Base-by-base conservation (phyloP, 768 basidiomycete genomes). In the Royoungia palumana region DNA sequence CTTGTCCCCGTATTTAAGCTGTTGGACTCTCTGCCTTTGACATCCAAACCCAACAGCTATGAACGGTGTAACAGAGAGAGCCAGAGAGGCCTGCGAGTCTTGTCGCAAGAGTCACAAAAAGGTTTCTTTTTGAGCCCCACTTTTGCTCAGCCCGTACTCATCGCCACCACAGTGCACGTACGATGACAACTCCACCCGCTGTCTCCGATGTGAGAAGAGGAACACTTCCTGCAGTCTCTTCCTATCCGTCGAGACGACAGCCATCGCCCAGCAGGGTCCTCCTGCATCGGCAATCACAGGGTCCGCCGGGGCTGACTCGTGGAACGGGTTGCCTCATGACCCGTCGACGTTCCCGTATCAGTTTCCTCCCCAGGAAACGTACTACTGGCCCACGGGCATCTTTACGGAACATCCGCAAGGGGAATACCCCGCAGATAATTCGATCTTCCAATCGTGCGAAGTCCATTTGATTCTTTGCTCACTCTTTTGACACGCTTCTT, bases 41-140 rank as follows among this genome's bases (percentile, higher is more conserved):
- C 42, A 41, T 35, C 25, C 46, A 43, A 32, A 47, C 44, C 20
- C 38, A 38, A 21, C 45, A 48, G 43, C 22, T 32, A 65, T 64
- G 63, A 64, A 41, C 54, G 34, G 9, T 21, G 24, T 35, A 8
- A 1, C 51, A 35, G 55, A 58, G 27, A 65, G 64, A 60, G 63
- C 62, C 12, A 61, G 45, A 47, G 58, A 55, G 35, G 62, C 62
- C n/a, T 64, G 62, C 51, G 46, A 49, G 0, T 27, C 55, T 36
- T 64, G 62, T 36, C 62, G 61, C 24, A 53, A 17, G 35, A 63
- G 58, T 13, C 62, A 63, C 45, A 64, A 64, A 41, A 63, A 41
- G 55, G 62, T 65, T 43, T 4, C 8, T 22, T n/a, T 9, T 30
- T 9, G 40, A 16, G 14, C 12, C 20, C 6, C 30, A 22, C 24